Conservation (phyloP, 805 yeast species). For the Wickerhamomyces bovis region DNA sequence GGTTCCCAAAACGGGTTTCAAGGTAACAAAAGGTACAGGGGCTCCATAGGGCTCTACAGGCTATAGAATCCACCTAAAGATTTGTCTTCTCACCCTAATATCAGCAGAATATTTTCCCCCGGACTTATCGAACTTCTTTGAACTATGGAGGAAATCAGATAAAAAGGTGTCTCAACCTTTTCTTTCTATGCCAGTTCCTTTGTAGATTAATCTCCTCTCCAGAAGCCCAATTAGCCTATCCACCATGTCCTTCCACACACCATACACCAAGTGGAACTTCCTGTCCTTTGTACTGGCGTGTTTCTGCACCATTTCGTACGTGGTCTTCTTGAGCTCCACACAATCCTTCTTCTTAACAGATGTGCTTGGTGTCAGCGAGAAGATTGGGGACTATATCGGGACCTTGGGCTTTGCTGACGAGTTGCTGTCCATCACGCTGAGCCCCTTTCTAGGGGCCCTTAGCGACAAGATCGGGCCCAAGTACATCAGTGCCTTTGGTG, state of each 20-base stretch:
- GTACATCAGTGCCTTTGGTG: slow-evolving; percentile 42
- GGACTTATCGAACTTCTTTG: neutral
- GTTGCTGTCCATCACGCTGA: slow-evolving; percentile 40
- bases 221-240: neutral
- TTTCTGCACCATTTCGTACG: slow-evolving; percentile 33
- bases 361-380: slow-evolving; percentile 25
- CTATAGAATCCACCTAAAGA: too few relatives aligned
- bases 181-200: too few relatives aligned
- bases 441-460: slow-evolving; percentile 60
- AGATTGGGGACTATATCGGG: slow-evolving; percentile 41
- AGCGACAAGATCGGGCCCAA: slow-evolving; percentile 61
- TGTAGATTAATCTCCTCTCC: too few relatives aligned
- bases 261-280: slow-evolving; percentile 24
- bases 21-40: too few relatives aligned
- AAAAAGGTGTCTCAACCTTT: neutral
- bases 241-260: neutral
- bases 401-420: slow-evolving; percentile 55
- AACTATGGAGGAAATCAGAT: neutral
- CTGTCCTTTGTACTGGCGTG: slow-evolving; percentile 32
- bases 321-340: slow-evolving; percentile 37
- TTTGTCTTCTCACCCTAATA: too few relatives aligned
- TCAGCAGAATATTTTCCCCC: too few relatives aligned
- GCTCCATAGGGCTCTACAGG: too few relatives aligned
- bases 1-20: neutral
- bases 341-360: slow-evolving; percentile 40